phyloP scores from a whole-genome alignment of 2,329 filamentous ascomycete species.

The Amylocarpus encephaloides region DNA sequence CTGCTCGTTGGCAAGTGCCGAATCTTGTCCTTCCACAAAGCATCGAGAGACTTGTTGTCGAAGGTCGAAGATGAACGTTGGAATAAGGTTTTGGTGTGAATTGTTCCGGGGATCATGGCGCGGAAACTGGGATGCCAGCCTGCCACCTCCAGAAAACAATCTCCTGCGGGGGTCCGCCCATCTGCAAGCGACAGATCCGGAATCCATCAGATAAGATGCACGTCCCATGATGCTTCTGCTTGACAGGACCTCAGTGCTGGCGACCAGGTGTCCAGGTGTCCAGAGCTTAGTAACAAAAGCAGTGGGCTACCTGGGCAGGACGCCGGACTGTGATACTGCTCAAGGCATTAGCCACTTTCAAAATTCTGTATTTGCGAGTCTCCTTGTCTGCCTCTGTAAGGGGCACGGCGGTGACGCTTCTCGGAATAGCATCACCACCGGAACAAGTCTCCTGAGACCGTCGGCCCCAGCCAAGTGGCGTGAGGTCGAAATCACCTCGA shows the following conservation, averaged over 20 bases:
- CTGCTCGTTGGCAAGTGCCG: neutral
- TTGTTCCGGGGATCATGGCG: neutral
- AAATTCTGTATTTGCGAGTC: too few species aligned
- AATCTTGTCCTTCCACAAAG: neutral
- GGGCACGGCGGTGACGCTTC: too few species aligned
- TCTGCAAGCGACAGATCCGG: slow-evolving; percentile 1
- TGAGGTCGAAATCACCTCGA: too few species aligned
- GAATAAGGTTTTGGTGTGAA: neutral
- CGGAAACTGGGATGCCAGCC: neutral
- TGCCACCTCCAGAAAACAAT: neutral
- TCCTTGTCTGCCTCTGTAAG: too few species aligned
- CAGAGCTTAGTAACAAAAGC: too few species aligned
- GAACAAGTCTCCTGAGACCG: too few species aligned
- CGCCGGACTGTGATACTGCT: too few species aligned
- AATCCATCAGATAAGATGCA: slow-evolving; percentile 7
- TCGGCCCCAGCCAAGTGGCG: too few species aligned
- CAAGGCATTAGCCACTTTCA: too few species aligned
- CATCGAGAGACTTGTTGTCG: neutral
- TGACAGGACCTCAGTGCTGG: neutral
- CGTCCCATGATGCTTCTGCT: neutral
- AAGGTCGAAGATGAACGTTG: neutral
- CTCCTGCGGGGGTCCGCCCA: neutral
- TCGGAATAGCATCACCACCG: too few species aligned
- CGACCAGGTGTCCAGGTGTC: neutral
- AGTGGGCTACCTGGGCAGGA: too few species aligned